A percentile compares a stretch with the other conserved stretches of the same genome.
Conservation (phyloP, 2,329 filamentous ascomycete species). For the Thermoascus crustaceus region DNA sequence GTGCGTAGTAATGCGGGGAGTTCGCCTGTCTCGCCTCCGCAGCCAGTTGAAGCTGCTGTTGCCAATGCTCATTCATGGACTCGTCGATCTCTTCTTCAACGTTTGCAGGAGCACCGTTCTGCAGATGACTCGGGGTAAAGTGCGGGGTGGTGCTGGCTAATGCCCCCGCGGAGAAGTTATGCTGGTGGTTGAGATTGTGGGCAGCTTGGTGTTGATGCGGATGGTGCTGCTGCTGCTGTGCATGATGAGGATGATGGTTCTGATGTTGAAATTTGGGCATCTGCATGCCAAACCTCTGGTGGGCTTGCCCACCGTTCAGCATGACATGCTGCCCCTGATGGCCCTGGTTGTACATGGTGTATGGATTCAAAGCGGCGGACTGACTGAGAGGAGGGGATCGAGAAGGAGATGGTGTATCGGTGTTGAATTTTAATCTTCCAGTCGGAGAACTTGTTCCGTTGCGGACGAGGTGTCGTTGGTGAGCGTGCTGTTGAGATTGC, state of each 20-base stretch:
- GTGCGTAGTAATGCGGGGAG: slow-evolving; percentile 62
- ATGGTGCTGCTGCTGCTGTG: slow-evolving; percentile 37
- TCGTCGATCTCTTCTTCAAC: slow-evolving; percentile 51
- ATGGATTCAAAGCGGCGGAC: slow-evolving; percentile 34
- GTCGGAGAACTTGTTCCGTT: slow-evolving; percentile 40
- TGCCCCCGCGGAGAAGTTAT: slow-evolving; percentile 41
- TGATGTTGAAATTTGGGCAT: slow-evolving; percentile 42
- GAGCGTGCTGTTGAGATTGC: slow-evolving; percentile 35
- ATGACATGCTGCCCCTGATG: slow-evolving; percentile 43
- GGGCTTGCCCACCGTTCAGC: slow-evolving; percentile 42
- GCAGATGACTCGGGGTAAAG: slow-evolving; percentile 50
- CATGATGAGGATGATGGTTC: slow-evolving; percentile 37
- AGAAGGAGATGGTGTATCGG: slow-evolving; percentile 42
- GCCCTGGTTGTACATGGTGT: slow-evolving; percentile 41
- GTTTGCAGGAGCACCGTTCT: slow-evolving; percentile 50
- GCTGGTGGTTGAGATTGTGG: slow-evolving; percentile 41
- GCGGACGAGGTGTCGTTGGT: slow-evolving; percentile 36
- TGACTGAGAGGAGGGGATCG: slow-evolving; percentile 39
- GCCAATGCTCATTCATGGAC: slow-evolving; percentile 67
- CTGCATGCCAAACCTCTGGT: slow-evolving; percentile 43
- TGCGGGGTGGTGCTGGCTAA: slow-evolving; percentile 45
- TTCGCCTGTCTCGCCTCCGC: slow-evolving; percentile 64
- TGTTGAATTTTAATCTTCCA: slow-evolving; percentile 37
- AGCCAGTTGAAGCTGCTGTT: slow-evolving; percentile 72
- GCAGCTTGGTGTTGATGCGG: slow-evolving; percentile 35